These are phyloP conservation scores for Cryphonectria carpinicola DNA, from an alignment of 2,329 filamentous ascomycete species.

Conservation along the genomic window DNA sequence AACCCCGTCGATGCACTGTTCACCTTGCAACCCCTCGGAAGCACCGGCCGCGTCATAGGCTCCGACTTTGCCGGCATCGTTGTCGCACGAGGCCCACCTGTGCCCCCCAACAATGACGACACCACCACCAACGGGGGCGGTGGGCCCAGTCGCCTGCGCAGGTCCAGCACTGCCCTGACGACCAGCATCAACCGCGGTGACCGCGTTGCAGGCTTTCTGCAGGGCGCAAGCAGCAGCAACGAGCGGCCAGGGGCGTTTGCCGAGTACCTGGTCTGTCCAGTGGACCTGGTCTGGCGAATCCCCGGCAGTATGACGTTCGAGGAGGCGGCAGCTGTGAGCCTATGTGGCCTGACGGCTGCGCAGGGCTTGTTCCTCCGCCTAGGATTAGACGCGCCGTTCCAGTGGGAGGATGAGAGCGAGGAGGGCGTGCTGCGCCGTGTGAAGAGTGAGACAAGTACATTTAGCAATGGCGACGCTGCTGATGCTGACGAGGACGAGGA, in stretches of 20 bases:
- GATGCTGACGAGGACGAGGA: not conserved
- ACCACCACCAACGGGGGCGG: not conserved
- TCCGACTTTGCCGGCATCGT: slow-evolving; percentile 47
- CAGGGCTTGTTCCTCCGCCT: slow-evolving; percentile 46
- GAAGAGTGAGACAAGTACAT: not conserved
- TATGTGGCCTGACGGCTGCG: slow-evolving; percentile 48
- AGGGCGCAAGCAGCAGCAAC: slow-evolving; percentile 48
- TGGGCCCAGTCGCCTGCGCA: slow-evolving; percentile 21
- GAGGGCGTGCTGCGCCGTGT: slow-evolving; percentile 23
- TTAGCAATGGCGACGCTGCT: no score
- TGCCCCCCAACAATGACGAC: not conserved
- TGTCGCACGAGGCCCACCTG: slow-evolving; percentile 29
- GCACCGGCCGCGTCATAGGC: slow-evolving; percentile 40
- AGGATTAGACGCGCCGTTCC: slow-evolving; percentile 41
- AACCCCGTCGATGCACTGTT: slow-evolving; percentile 46
- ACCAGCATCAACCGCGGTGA: slow-evolving; percentile 34
- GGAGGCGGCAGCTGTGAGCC: slow-evolving; percentile 44
- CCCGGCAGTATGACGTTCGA: slow-evolving; percentile 39
- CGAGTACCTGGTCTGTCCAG: slow-evolving; percentile 42
- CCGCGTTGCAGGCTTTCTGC: slow-evolving; percentile 46
- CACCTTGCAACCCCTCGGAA: slow-evolving; percentile 39
- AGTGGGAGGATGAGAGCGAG: slow-evolving; percentile 28
- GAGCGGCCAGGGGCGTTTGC: slow-evolving; percentile 50
- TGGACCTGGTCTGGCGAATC: slow-evolving; percentile 45
- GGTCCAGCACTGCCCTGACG: slow-evolving; percentile 16